phyloP scores from a whole-genome alignment of 169 alveolate genomes.

The Plasmodium gaboni region DNA sequence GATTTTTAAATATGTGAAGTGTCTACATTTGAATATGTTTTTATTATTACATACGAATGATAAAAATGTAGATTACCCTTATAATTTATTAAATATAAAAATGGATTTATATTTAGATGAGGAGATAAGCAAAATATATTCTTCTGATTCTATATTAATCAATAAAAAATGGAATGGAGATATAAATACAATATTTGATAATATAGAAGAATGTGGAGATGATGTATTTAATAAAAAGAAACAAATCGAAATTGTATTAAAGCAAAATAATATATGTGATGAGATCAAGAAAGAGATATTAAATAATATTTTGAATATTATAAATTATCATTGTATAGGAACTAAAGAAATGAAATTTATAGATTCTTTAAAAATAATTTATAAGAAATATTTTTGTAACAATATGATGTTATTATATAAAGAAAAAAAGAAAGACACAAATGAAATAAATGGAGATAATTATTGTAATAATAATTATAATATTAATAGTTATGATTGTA shows the following conservation, averaged over 20 bases:
- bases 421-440: too few relatives aligned
- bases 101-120: constrained; percentile 5
- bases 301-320: not conserved
- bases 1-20: constrained; percentile 2
- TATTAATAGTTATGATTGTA: not conserved
- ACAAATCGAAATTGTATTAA: not conserved
- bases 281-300: not conserved
- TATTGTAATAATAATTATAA: not conserved
- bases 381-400: not conserved
- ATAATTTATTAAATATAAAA: constrained; percentile 25
- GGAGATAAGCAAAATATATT: not conserved
- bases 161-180: constrained; percentile 22
- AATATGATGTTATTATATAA: not conserved
- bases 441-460: not conserved
- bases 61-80: constrained; percentile 16
- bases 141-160: constrained; percentile 26
- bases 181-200: not conserved
- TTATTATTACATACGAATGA: constrained; percentile 22
- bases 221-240: not conserved
- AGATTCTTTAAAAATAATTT: not conserved
- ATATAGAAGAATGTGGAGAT: not conserved
- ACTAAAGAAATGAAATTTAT: not conserved
- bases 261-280: not conserved
- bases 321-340: not conserved
- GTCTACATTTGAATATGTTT: constrained; percentile 22